phyloP scores from a whole-genome alignment of 2,329 filamentous ascomycete species.

The Diaporthe ilicicola region DNA sequence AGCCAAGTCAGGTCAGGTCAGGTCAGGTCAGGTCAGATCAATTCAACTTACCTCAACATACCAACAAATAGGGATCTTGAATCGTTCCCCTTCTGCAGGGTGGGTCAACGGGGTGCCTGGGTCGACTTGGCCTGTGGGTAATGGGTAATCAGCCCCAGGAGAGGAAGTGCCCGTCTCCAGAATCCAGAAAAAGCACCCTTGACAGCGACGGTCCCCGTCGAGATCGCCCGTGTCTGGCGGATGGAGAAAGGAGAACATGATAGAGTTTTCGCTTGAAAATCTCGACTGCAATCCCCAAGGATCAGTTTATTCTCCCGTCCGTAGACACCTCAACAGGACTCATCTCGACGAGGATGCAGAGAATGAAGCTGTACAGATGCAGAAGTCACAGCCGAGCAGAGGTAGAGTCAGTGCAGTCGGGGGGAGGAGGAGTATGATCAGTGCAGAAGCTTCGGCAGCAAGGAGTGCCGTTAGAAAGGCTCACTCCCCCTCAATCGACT shows the following conservation, averaged over 20 bases:
- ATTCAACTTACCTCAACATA: not conserved
- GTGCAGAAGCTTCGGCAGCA: too few relatives aligned
- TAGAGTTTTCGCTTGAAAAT: slow-evolving; percentile 20
- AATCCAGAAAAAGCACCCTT: slow-evolving; percentile 10
- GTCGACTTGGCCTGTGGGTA: slow-evolving; percentile 9
- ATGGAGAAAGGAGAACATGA: not conserved
- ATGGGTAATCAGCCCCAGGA: slow-evolving; percentile 4
- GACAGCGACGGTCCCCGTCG: slow-evolving; percentile 4
- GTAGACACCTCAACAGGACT: not conserved
- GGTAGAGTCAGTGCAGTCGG: too few relatives aligned
- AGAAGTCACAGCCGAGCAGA: slow-evolving; percentile 11
- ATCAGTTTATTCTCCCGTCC: not conserved
- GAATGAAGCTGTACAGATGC: not conserved
- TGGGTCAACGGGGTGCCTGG: not conserved
- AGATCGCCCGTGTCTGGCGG: not conserved
- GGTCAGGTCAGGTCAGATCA: not conserved
- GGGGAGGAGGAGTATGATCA: too few relatives aligned
- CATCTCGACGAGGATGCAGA: not conserved
- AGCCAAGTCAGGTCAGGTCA: not conserved
- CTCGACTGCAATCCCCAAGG: not conserved
- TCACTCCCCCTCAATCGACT: not conserved
- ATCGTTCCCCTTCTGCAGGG: slow-evolving; percentile 1
- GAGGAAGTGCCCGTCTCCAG: slow-evolving; percentile 15
- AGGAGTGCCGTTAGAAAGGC: too few relatives aligned
- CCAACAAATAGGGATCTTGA: slow-evolving; percentile 18